Percentiles rank a stretch among this genome's conserved stretches.
phyloP scores from a whole-genome alignment of 2,329 filamentous ascomycete species.

The Elsinoe perseae region DNA sequence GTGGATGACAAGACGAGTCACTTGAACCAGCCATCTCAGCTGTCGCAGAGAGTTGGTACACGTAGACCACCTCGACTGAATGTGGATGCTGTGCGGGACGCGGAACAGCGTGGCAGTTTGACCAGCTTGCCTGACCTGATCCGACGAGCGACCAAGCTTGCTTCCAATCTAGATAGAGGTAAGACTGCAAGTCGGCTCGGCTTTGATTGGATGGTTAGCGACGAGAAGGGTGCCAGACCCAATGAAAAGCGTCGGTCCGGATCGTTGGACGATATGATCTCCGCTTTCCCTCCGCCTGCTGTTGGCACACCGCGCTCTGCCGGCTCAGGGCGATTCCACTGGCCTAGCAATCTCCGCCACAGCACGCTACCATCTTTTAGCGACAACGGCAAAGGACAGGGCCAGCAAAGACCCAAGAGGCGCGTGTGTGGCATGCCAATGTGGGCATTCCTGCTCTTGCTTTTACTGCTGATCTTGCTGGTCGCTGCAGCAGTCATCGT shows the following conservation, averaged over 20 bases:
- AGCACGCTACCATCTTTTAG: conserved; percentile 17
- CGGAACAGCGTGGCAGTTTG: conserved; percentile 77
- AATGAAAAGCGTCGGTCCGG: conserved; percentile 35
- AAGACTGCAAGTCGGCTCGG: conserved; percentile 55
- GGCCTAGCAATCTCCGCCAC: conserved; percentile 17
- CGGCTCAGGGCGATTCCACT: conserved; percentile 15
- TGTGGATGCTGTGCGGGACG: conserved; percentile 71
- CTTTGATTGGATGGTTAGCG: conserved; percentile 37
- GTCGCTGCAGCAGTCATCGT: conserved; percentile 76
- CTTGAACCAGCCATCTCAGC: conserved; percentile 25
- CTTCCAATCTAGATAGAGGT: conserved; percentile 80
- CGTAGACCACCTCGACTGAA: conserved; percentile 64
- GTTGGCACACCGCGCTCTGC: conserved; percentile 31
- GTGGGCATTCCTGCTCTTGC: conserved; percentile 64
- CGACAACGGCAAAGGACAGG: conserved; percentile 15
- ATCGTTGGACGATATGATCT: conserved; percentile 57
- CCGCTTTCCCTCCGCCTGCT: conserved; percentile 55
- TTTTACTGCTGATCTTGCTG: conserved; percentile 60
- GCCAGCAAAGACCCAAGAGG: conserved; percentile 28
- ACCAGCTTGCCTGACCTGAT: conserved; percentile 92
- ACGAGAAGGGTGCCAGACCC: conserved; percentile 26
- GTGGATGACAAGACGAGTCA: conserved; percentile 28
- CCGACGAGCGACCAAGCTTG: conserved; percentile 73
- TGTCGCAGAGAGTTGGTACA: conserved; percentile 37
- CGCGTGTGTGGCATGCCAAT: conserved; percentile 77